phyloP scores from a whole-genome alignment of 2,329 filamentous ascomycete genomes.

The Mycosphaerella arachidis region DNA sequence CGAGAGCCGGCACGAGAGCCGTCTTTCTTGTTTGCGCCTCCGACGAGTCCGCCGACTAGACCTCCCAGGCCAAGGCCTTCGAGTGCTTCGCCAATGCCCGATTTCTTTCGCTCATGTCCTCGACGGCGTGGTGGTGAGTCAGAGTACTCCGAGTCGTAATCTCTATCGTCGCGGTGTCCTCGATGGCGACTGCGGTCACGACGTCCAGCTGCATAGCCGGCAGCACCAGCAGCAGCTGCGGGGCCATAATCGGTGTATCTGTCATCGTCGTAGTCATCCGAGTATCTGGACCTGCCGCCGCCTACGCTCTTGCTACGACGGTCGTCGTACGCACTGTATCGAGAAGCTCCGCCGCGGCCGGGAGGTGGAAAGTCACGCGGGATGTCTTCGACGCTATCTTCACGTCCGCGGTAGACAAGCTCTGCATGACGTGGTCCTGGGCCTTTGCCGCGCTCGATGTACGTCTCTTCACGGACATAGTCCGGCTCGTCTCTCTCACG shows the following conservation, averaged over 20 bases:
- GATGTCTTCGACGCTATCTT: slow-evolving; percentile 82
- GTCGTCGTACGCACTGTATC: slow-evolving; percentile 39
- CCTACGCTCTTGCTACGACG: slow-evolving; percentile 63
- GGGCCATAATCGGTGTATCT: slow-evolving; percentile 50
- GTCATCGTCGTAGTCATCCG: slow-evolving; percentile 55
- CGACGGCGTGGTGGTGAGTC: slow-evolving; percentile 35
- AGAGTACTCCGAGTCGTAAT: slow-evolving; percentile 44
- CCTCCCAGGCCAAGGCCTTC: slow-evolving; percentile 56
- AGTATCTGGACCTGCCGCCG: slow-evolving; percentile 26
- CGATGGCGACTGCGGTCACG: slow-evolving; percentile 35
- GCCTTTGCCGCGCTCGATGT: slow-evolving; percentile 45
- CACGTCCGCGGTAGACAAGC: slow-evolving; percentile 54
- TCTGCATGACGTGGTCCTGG: slow-evolving; percentile 39
- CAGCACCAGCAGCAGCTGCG: slow-evolving; percentile 40
- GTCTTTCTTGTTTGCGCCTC: slow-evolving; percentile 59
- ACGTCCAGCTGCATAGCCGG: slow-evolving; percentile 34
- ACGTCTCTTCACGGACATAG: slow-evolving; percentile 47
- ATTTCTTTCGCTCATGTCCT: slow-evolving; percentile 47
- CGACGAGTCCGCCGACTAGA: slow-evolving; percentile 47
- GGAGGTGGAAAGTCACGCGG: slow-evolving; percentile 78
- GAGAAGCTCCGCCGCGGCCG: slow-evolving; percentile 25
- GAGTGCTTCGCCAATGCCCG: slow-evolving; percentile 59
- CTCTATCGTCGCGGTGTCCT: slow-evolving; percentile 40
- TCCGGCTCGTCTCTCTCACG: slow-evolving; percentile 49
- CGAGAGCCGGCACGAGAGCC: slow-evolving; percentile 60